Base-by-base conservation (phyloP, 768 basidiomycete genomes). In the Boletellus ananas region DNA sequence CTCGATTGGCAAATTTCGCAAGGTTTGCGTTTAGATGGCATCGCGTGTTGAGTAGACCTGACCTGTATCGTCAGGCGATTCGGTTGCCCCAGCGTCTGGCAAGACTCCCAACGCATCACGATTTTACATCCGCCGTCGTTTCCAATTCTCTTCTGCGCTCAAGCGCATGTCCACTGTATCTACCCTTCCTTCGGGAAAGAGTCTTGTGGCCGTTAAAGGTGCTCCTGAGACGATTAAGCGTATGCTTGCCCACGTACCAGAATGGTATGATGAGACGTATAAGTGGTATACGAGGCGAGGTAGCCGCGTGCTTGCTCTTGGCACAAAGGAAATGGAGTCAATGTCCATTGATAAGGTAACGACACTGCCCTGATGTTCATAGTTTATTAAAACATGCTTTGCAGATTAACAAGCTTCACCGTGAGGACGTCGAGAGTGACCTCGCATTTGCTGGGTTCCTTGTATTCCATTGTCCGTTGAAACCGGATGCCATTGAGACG, bases 401-500 rank as follows among this genome's bases (percentile, higher is more conserved):
- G 14, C 57, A 95, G 92, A 90, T 97, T 62, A 94, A 94, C 66
- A 90, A 89, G 58, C 69, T 97, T n/a, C 71, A 83, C 34, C 78
- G 96, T 40, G 84, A 90, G 35, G 70, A 81, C 27, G 89, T 91
- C 10, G 96, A 99, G 69, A 83, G 81, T 51, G 65, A 71, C 1
- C 76, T 99, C 40, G 72, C 65, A 3, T 99, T 99, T 61, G 92
- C 82, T n/a, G 96, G 96, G 7, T 99, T 99, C 76, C 74, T 99
- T 52, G 93, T 99, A 18, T 99, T 99, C 83, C 94, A 97, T 63
- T 98, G 94, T 64, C 96, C 96, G 3, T 79, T 99, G 56, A 99
- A 99, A 70, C 69, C 81, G 14, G 96, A 99, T 66, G 96, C 96
- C 2, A 77, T 98, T 11, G 83, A 87, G 53, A 80, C 90, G 0